Percentiles rank a stretch among this genome's conserved stretches.
phyloP scores from a whole-genome alignment of 2,329 filamentous ascomycete genomes.

The Colletotrichum sp. region DNA sequence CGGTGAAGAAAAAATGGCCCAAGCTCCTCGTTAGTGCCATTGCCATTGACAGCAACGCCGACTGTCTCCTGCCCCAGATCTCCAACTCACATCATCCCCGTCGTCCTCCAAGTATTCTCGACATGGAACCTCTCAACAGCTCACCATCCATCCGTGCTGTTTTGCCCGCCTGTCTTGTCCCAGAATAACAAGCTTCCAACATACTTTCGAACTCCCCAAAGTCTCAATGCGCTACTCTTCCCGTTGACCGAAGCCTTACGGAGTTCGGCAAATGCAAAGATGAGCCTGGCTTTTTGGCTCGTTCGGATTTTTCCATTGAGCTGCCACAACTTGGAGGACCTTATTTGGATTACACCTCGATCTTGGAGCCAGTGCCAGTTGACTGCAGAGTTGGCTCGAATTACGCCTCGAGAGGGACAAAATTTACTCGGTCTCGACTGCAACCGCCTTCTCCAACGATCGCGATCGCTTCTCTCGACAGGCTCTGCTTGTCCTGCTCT shows the following conservation, averaged over 20 bases:
- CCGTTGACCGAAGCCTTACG: neutral
- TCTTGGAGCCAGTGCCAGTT: neutral
- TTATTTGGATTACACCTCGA: neutral
- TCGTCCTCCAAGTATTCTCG: neutral
- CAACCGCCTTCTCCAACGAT: neutral
- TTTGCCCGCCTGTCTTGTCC: neutral
- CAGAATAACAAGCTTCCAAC: neutral
- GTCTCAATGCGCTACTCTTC: slow-evolving; percentile 6
- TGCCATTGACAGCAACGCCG: neutral
- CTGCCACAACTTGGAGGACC: neutral
- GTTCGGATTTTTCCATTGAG: neutral
- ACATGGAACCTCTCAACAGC: neutral
- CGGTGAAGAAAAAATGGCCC: neutral
- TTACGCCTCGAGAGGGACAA: neutral
- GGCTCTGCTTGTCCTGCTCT: neutral
- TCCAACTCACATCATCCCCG: neutral
- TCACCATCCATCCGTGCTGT: neutral
- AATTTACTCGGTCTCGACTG: neutral
- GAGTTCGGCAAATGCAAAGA: neutral
- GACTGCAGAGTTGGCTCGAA: neutral
- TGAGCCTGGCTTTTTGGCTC: neutral
- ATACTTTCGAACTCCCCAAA: neutral
- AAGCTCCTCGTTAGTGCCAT: neutral
- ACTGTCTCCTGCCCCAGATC: neutral
- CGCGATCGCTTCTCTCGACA: neutral